phyloP scores from a whole-genome alignment of 768 basidiomycete genomes.

The Mycena maculata region DNA sequence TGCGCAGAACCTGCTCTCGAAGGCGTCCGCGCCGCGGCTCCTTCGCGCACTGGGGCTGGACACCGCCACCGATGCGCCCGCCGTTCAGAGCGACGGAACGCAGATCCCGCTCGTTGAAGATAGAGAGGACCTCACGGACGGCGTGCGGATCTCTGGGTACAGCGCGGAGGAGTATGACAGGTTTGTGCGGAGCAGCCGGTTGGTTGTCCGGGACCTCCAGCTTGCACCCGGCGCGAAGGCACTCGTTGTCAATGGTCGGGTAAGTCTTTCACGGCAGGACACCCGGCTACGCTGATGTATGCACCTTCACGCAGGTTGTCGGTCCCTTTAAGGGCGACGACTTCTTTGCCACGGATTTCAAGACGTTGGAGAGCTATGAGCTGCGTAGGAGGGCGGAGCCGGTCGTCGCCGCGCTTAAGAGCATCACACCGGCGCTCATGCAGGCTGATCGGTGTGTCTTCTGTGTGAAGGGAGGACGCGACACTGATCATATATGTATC shows the following conservation, averaged over 20 bases:
- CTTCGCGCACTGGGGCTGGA: constrained; percentile 52
- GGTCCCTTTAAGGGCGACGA: constrained; percentile 73
- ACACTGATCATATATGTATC: background rate
- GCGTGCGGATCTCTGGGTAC: constrained; percentile 48
- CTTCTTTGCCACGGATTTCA: constrained; percentile 80
- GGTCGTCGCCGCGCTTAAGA: constrained; percentile 72
- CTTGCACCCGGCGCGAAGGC: constrained; percentile 70
- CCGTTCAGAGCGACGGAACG: constrained; percentile 32
- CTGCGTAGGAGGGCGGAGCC: constrained; percentile 74
- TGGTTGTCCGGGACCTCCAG: constrained; percentile 67
- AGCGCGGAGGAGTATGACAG: constrained; percentile 48
- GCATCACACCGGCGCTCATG: constrained; percentile 54
- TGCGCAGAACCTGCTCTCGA: constrained; percentile 51
- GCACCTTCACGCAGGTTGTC: constrained; percentile 65
- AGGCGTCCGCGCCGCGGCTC: constrained; percentile 52
- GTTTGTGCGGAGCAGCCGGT: constrained; percentile 58
- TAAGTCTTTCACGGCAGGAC: constrained; percentile 50
- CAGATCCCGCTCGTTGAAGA: constrained; percentile 55
- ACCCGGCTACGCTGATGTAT: constrained; percentile 1
- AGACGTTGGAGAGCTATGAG: constrained; percentile 79
- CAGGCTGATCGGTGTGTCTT: constrained; percentile 56
- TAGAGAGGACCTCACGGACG: constrained; percentile 46
- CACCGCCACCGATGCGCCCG: constrained; percentile 17
- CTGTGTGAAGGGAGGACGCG: background rate
- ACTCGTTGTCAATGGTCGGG: constrained; percentile 86